Conservation (phyloP, 2,329 filamentous ascomycete species). For the Fusarium hainanense region DNA sequence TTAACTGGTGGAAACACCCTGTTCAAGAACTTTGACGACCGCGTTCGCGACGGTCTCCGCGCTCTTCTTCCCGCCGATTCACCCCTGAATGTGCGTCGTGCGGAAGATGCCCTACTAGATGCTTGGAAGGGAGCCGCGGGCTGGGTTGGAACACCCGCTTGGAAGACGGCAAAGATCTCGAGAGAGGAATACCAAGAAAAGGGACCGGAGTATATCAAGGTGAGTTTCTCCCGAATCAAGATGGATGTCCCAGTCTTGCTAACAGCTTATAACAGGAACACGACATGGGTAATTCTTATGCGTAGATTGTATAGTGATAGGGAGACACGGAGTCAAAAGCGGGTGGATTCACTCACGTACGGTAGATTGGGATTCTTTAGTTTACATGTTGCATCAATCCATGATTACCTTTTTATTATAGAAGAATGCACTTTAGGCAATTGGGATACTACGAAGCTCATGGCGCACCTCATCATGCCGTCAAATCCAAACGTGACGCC, state of each 20-base stretch:
- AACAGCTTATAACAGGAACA: conserved; percentile 63
- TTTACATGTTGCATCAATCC: conserved; percentile 33
- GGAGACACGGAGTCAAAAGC: conserved; percentile 41
- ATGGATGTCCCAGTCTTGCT: conserved; percentile 8
- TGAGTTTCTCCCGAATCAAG: conserved; percentile 48
- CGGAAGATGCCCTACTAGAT: conserved; percentile 82
- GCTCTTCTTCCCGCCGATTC: conserved; percentile 77
- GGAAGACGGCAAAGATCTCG: conserved; percentile 75
- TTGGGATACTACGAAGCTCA: neutral
- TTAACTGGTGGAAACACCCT: conserved; percentile 92
- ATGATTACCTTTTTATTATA: conserved; percentile 12
- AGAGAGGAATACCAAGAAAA: conserved; percentile 91
- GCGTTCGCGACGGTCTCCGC: conserved; percentile 77
- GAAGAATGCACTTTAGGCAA: neutral
- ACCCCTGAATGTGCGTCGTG: conserved; percentile 76
- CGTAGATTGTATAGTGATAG: conserved; percentile 47
- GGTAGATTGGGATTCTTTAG: conserved; percentile 31
- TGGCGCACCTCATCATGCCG: neutral
- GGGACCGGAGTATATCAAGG: conserved; percentile 93
- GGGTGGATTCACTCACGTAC: conserved; percentile 33
- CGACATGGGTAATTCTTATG: conserved; percentile 72
- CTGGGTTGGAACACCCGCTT: conserved; percentile 75
- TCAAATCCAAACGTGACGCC: neutral
- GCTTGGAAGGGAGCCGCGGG: conserved; percentile 92
- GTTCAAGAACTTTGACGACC: conserved; percentile 87